Conservation (phyloP, 768 basidiomycete genomes). For the Galerina sulciceps region DNA sequence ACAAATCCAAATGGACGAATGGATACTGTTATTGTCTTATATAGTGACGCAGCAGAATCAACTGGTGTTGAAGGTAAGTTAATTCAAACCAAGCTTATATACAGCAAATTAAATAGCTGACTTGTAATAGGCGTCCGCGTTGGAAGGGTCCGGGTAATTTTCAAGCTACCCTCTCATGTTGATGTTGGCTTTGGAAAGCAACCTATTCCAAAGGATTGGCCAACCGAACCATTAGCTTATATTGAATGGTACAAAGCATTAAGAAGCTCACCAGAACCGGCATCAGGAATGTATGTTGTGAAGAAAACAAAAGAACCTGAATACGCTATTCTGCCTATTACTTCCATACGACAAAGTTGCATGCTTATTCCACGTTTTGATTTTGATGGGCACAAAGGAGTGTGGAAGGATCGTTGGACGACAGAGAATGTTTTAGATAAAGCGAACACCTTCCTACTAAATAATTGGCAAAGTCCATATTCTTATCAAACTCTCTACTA, state of each 20-base stretch:
- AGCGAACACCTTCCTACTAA: no score
- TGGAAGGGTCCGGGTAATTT: conserved; percentile 27
- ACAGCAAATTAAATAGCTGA: not conserved
- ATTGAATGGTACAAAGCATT: conserved; percentile 18
- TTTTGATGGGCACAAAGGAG: no score
- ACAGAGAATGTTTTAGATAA: no score
- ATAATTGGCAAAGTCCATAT: no score
- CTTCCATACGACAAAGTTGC: conserved; percentile 33
- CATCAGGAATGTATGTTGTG: conserved; percentile 7
- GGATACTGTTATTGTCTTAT: conserved; percentile 26
- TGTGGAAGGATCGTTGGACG: no score
- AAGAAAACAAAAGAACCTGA: not conserved
- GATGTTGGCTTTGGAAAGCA: not conserved
- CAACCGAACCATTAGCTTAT: conserved; percentile 17
- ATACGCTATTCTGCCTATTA: conserved; percentile 31
- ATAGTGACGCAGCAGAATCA: conserved; percentile 16
- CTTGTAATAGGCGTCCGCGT: conserved; percentile 17
- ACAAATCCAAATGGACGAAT: conserved; percentile 12
- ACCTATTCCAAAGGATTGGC: conserved; percentile 13
- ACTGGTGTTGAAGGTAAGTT: conserved; percentile 19
- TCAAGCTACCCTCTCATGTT: conserved; percentile 15
- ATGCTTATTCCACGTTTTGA: conserved; percentile 31
- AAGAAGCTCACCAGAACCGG: conserved; percentile 1
- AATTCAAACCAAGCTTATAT: not conserved
- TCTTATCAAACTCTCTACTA: no score